phyloP scores from a whole-genome alignment of 192 early-diverging fungal genomes.

The Obelidium mucronatum region DNA sequence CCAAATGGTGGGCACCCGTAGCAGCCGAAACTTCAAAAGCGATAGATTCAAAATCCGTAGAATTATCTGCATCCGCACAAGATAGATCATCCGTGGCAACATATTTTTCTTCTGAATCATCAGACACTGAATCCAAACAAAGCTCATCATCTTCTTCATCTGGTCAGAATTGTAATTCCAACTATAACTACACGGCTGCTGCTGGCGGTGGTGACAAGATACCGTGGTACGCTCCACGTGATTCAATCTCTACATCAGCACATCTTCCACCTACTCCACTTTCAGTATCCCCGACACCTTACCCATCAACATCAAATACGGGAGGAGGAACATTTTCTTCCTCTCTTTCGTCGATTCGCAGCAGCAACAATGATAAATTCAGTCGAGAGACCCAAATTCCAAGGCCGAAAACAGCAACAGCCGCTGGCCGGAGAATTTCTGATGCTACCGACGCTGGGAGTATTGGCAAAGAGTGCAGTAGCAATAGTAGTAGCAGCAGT shows the following conservation, averaged over 20 bases:
- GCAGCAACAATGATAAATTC: too few species aligned
- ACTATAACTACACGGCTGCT: too few species aligned
- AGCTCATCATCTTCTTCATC: not conserved
- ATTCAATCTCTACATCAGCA: too few species aligned
- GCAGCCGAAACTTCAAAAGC: not conserved
- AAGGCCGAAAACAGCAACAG: not conserved
- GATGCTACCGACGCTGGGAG: not conserved
- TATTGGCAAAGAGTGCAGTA: not conserved
- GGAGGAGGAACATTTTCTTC: too few species aligned
- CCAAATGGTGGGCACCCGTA: not conserved
- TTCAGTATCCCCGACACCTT: too few species aligned
- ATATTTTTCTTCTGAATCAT: not conserved
- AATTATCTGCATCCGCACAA: not conserved
- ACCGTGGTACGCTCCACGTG: too few species aligned
- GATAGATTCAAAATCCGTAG: not conserved
- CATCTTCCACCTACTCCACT: too few species aligned
- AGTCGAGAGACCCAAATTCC: constrained; percentile 4
- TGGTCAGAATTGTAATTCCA: too few species aligned
- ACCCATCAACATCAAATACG: too few species aligned
- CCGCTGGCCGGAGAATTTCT: too few species aligned
- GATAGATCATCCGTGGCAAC: not conserved
- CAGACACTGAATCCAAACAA: not conserved
- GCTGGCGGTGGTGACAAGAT: too few species aligned
- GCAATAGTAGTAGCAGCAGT: not conserved
- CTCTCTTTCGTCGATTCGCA: too few species aligned